These are phyloP conservation scores for Cyberlindnera samutprakarnensis DNA, from an alignment of 805 yeast genomes.

Conservation along the genomic window DNA sequence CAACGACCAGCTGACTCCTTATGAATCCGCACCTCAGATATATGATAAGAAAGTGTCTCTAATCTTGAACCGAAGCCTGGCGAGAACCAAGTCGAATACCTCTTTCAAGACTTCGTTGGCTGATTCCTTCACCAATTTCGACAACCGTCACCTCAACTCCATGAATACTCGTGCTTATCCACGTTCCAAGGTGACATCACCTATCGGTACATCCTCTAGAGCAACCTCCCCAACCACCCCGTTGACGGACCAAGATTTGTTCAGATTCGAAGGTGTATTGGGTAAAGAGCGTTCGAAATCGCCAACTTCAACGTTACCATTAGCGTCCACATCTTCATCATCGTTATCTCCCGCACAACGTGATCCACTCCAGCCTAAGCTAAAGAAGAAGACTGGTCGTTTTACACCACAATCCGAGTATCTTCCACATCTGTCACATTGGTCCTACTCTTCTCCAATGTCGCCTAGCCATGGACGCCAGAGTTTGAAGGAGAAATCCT, in stretches of 20 bases:
- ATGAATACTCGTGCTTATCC: constrained; percentile 12
- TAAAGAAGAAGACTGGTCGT: constrained; percentile 12
- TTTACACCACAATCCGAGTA: constrained; percentile 12
- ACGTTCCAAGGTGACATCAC: constrained; percentile 7
- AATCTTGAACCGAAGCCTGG: constrained; percentile 65
- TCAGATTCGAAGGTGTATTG: constrained; percentile 36
- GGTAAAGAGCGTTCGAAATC: constrained; percentile 5
- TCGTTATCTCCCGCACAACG: too few species aligned
- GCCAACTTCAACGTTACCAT: too few species aligned
- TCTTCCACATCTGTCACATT: constrained; percentile 1
- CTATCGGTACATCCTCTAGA: constrained; percentile 6
- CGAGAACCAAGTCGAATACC: constrained; percentile 65
- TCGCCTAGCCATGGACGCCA: constrained; percentile 3
- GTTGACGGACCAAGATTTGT: constrained; percentile 32
- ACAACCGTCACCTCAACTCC: constrained; percentile 19
- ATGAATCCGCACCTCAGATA: constrained; percentile 68
- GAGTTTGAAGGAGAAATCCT: constrained; percentile 18
- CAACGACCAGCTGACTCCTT: constrained; percentile 39
- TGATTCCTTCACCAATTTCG: constrained; percentile 44
- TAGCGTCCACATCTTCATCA: too few species aligned
- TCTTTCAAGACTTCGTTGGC: constrained; percentile 74
- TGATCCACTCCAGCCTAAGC: too few species aligned
- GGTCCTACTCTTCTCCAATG: constrained; percentile 6
- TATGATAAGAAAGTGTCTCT: constrained; percentile 75
- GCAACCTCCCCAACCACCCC: constrained; percentile 22